Evolutionary conservation across 495 filamentous ascomycete species (phyloP), one percentile per base, ranked within the genome.

Genomic region (Parachaetomium inaequale): DNA sequence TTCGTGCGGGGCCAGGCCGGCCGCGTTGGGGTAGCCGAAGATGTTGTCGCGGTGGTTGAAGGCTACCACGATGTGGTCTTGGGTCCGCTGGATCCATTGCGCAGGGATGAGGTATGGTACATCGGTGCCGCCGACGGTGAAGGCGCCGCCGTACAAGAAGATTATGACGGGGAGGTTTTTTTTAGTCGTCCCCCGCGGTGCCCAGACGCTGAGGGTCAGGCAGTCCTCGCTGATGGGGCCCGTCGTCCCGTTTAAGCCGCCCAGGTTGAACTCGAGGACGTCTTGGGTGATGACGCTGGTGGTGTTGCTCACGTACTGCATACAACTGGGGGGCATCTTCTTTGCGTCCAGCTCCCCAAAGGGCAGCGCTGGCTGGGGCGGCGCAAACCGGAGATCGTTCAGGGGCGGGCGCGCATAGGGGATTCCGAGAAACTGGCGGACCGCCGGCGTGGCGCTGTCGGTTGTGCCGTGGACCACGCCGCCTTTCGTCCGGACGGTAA

Each of bases 31-130:
- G 50, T 84, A 87, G 25, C 84, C 82, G 64, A 88, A 86, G 60
- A 89, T 82, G 68, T 86, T 86, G 55, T 87, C 63, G 7, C 87
- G 84, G 68, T 88, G 88, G 71, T 88, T 88, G 70, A 87, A 78
- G 6, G 78, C 76, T 15, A 88, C 82, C 58, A 88, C 81, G 23
- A 90, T 76, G 28, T 87, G 76, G 38, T 77, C 74, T 53, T 85
- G 73, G 63, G 54, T 78, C 58, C 63, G 79, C 75, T 72, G 79
- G 64, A 68, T 71, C 66, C 64, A 76, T 40, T 36, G 75, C 73
- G 62, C 75, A 65, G 72, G 72, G 21, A 69, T 61, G 29, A 70
- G 67, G 56, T 64, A 69, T 2, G 67, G 68, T 10, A 66, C 56
- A 25, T 71, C 59, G 25, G 51, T 55, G 36, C 69, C 68, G 21